Conservation (phyloP, 768 basidiomycete genomes). For the Hygrophorus russula region DNA sequence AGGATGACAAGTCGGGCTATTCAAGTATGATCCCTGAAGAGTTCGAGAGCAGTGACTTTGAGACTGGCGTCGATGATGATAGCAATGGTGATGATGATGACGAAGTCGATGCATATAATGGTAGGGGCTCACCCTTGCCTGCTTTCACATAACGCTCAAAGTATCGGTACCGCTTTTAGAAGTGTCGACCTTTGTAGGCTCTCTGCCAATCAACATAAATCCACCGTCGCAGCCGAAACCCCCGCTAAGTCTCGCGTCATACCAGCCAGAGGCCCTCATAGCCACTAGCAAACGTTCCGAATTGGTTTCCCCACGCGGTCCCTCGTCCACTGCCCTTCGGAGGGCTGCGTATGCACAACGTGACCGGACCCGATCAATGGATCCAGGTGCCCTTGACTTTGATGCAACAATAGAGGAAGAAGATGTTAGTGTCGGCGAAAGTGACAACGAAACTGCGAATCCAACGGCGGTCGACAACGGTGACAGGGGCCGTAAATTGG, state of each 20-base stretch:
- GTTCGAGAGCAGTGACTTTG: constrained; percentile 20
- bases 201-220: constrained; percentile 55
- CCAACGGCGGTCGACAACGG: constrained; percentile 19
- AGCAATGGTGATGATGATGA: neutral
- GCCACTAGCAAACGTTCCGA: constrained; percentile 26
- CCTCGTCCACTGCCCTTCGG: constrained; percentile 40
- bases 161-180: neutral
- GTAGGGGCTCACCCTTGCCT: neutral
- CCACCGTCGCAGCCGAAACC: constrained; percentile 22
- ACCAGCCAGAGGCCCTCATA: constrained; percentile 40
- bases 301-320: constrained; percentile 18
- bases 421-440: constrained; percentile 22
- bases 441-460: constrained; percentile 13
- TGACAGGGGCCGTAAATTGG: constrained; percentile 44
- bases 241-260: constrained; percentile 42
- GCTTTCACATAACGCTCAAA: neutral
- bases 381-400: constrained; percentile 64
- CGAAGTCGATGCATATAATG: neutral
- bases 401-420: constrained; percentile 27
- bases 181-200: constrained; percentile 20
- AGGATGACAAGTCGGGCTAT: constrained; percentile 14
- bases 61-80: neutral
- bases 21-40: constrained; percentile 17
- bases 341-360: constrained; percentile 59
- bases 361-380: constrained; percentile 49